Evolutionary conservation across 163 green algal species (phyloP).

Genomic region (Scenedesmus sp.): DNA sequence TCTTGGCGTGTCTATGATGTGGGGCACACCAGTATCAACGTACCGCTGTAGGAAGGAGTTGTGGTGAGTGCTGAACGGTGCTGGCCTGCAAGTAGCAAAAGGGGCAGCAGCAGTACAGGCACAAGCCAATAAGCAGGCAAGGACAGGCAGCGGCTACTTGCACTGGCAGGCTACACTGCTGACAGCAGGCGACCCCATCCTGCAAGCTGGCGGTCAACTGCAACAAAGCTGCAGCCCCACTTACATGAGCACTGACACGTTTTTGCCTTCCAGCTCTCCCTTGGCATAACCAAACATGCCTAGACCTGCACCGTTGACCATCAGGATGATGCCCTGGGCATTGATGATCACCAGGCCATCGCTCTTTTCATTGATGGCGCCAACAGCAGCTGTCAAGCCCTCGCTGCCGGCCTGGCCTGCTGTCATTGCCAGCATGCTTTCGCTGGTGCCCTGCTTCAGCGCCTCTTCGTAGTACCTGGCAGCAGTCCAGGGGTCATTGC

Average conservation of each 20-base stretch:
- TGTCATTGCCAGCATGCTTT: slow-evolving; percentile 39
- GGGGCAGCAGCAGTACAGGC: too few species aligned
- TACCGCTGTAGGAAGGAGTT: slow-evolving; percentile 43
- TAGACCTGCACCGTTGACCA: slow-evolving; percentile 16
- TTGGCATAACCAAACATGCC: slow-evolving; percentile 64
- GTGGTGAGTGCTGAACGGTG: slow-evolving; percentile 39
- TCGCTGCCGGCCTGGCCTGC: background rate
- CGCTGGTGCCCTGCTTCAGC: slow-evolving; percentile 20
- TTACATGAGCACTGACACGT: slow-evolving; percentile 65
- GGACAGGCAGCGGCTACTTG: background rate
- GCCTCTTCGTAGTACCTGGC: background rate
- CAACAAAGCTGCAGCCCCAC: too few species aligned
- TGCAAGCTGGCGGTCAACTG: too few species aligned
- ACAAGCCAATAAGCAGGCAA: background rate
- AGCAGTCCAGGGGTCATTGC: slow-evolving; percentile 56
- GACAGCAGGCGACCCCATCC: background rate
- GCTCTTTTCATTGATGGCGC: slow-evolving; percentile 45
- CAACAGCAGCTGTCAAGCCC: background rate
- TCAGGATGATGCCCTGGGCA: slow-evolving; percentile 31
- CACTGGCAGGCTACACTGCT: too few species aligned
- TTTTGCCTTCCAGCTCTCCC: slow-evolving; percentile 71
- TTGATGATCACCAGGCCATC: slow-evolving; percentile 70
- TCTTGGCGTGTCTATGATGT: slow-evolving; percentile 12
- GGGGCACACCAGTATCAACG: background rate
- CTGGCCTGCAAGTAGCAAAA: background rate